Percentiles rank a stretch among this genome's conserved stretches.
Conservation (phyloP, 495 filamentous ascomycete genomes). For the Cetradonia linearis region DNA sequence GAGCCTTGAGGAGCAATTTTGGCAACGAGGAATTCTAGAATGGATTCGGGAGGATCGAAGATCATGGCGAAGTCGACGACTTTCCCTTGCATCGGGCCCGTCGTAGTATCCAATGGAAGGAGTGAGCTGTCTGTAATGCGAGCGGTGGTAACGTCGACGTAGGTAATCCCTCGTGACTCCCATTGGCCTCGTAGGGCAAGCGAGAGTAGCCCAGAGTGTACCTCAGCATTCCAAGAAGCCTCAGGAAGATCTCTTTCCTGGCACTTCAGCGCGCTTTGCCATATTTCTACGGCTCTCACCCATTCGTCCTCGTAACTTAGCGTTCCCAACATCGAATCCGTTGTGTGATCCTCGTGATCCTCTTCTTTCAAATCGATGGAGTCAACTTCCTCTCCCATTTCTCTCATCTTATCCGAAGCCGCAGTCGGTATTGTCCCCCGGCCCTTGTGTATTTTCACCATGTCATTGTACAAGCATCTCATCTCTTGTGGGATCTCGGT, state of each 20-base stretch:
- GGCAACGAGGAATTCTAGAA: neutral
- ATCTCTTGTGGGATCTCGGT: neutral
- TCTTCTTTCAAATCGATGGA: neutral
- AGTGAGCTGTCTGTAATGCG: neutral
- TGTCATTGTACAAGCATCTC: neutral
- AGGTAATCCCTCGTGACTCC: neutral
- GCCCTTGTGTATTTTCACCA: neutral
- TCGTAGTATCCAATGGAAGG: neutral
- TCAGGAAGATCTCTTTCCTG: neutral
- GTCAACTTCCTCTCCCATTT: neutral
- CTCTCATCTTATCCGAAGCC: neutral
- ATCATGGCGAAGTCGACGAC: slow-evolving; percentile 4
- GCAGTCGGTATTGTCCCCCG: neutral
- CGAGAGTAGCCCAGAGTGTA: neutral
- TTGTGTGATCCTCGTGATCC: neutral
- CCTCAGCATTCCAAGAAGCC: slow-evolving; percentile 1
- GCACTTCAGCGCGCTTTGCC: neutral
- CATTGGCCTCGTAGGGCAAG: neutral
- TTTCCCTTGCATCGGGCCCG: neutral
- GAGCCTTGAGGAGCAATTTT: neutral
- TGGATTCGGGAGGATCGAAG: neutral
- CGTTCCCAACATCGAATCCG: neutral
- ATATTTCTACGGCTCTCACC: neutral
- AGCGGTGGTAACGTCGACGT: slow-evolving; percentile 5
- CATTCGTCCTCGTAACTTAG: neutral